These are phyloP conservation scores for Aaosphaeria arxii DNA, from an alignment of 2,329 filamentous ascomycete species.

Conservation along the genomic window DNA sequence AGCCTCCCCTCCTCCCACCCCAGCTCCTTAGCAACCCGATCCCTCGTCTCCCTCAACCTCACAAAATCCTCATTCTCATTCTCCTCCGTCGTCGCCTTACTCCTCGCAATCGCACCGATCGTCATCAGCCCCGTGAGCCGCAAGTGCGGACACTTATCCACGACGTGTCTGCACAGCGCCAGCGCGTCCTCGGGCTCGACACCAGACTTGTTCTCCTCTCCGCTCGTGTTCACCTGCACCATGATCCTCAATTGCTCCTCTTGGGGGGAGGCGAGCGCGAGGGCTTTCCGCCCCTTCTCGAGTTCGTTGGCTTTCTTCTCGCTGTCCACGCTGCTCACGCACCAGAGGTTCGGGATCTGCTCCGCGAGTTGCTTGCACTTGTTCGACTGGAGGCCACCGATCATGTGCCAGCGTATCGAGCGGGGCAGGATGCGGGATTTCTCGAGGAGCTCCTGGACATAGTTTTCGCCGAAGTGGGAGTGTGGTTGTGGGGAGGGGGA, in stretches of 20 bases:
- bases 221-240: constrained; percentile 94
- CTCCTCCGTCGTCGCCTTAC: constrained; percentile 65
- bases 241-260: constrained; percentile 64
- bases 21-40: constrained; percentile 64
- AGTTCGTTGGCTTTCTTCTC: constrained; percentile 83
- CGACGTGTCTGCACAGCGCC: constrained; percentile 67
- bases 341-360: constrained; percentile 83
- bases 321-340: constrained; percentile 86
- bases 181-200: constrained; percentile 65
- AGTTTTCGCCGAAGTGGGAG: constrained; percentile 93
- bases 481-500: constrained; percentile 42
- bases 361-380: constrained; percentile 85
- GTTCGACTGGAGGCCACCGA: constrained; percentile 88
- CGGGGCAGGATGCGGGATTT: constrained; percentile 78
- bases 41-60: constrained; percentile 64
- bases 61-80: constrained; percentile 92
- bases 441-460: constrained; percentile 74
- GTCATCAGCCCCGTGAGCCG: constrained; percentile 87
- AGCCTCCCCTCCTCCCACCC: constrained; percentile 56
- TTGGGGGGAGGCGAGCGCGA: constrained; percentile 39
- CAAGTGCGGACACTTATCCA: constrained; percentile 69
- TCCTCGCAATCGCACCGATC: constrained; percentile 89
- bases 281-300: constrained; percentile 68
- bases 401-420: constrained; percentile 90
- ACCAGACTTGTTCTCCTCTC: constrained; percentile 82